Base-by-base conservation (phyloP, 1,284 basidiomycete species). In the Gomphus bonarii region DNA sequence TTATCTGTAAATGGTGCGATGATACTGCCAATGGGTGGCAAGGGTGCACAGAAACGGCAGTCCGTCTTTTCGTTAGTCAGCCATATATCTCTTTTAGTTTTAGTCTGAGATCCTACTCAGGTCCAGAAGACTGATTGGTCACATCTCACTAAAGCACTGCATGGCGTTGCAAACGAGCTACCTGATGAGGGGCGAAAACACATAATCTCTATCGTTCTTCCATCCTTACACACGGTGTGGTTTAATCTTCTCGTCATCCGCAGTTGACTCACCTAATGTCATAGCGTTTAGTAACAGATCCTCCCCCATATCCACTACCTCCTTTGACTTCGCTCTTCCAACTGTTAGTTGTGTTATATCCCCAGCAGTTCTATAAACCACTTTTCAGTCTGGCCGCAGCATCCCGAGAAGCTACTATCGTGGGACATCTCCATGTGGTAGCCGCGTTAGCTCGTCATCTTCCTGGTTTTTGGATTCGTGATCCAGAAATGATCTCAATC, bases 401-500 rank as follows among this genome's bases (percentile, higher is more conserved):
- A 0, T 74, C 75, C 22, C 82, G 81, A 59, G 78, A 82, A 40
- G 64, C 78, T 14, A 75, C 77, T 0, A 73, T 88, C 2, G 69
- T 78, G 4, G 77, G 76, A 42, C 79, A 86, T 59, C 74, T 90
- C 0, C 76, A 77, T 49, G 70, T 77, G 0, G 67, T 90, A 31
- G 69, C 71, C 12, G 71, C 75, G 0, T 61, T 87, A 33, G 71
- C 79, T 3, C 73, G 71, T 12, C 77, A 80, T 61, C 67, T 88
- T 11, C 74, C 79, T 0, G 77, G 79, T 56, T 82, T 83, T 64
- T 90, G 85, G 87, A 77, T 75, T 2, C 75, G 80, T 20, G 83
- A 90, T 67, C 75, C 84, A 1, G 85, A 89, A 63, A 91, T 91
- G 88, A 72, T 89, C 59, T 73, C 81, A 3, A 78, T 90, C 3